Evolutionary conservation across 768 basidiomycete genomes (phyloP).

Genomic region (Xerocomus brunneocitrinus): DNA sequence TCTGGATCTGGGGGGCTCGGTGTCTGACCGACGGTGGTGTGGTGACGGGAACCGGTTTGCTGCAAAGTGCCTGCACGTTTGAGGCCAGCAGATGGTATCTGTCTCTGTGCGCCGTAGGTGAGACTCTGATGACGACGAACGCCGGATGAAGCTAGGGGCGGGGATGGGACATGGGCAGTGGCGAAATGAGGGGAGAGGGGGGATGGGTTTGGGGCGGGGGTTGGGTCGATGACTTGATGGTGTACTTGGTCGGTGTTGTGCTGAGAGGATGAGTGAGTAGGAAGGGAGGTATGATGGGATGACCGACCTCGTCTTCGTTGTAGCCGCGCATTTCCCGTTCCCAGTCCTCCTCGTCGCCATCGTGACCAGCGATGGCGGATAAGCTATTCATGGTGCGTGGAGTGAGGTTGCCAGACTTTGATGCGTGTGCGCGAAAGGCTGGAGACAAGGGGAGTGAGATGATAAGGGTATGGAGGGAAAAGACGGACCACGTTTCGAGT

Average conservation of each 20-base stretch:
- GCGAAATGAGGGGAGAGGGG: conserved; percentile 64
- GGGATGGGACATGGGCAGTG: conserved; percentile 53
- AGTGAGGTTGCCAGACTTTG: conserved; percentile 56
- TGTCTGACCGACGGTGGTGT: conserved; percentile 29
- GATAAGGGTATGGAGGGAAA: background rate
- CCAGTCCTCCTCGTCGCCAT: conserved; percentile 89
- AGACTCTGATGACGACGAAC: conserved; percentile 80
- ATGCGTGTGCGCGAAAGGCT: conserved; percentile 51
- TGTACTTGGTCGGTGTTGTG: conserved; percentile 28
- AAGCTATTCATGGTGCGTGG: conserved; percentile 79
- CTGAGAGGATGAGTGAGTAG: conserved; percentile 19
- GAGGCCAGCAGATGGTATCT: conserved; percentile 49
- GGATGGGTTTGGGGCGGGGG: conserved; percentile 37
- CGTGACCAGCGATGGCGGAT: conserved; percentile 79
- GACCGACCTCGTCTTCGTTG: conserved; percentile 59
- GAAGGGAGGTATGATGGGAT: conserved; percentile 1
- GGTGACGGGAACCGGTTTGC: conserved; percentile 40
- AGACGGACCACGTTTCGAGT: conserved; percentile 66
- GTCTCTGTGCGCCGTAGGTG: conserved; percentile 61
- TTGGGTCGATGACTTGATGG: conserved; percentile 49
- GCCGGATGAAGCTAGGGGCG: conserved; percentile 63
- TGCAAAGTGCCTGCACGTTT: conserved; percentile 72
- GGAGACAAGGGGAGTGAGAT: conserved; percentile 6
- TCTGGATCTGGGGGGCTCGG: conserved; percentile 48
- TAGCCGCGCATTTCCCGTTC: conserved; percentile 59